phyloP scores from a whole-genome alignment of 1,139 yeast species.

The Yamadazyma oceani region DNA sequence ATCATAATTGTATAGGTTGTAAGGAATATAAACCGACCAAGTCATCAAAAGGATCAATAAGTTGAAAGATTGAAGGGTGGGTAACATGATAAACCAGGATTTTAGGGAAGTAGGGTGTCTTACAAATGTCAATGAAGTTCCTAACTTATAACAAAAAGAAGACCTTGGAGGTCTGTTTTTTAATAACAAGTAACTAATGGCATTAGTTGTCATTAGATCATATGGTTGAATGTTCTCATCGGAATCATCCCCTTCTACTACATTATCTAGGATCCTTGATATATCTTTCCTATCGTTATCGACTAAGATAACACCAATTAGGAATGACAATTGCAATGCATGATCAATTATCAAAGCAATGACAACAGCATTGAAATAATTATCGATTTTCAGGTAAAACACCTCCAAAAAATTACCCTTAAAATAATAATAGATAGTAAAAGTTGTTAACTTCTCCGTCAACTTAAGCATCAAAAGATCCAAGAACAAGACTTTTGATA shows the following conservation, averaged over 20 bases:
- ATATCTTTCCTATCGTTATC: conserved; percentile 67
- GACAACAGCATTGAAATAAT: conserved; percentile 20
- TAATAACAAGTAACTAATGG: conserved; percentile 27
- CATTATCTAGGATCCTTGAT: conserved; percentile 41
- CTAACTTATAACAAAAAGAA: conserved; percentile 29
- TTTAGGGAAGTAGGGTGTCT: conserved; percentile 28
- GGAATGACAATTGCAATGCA: conserved; percentile 58
- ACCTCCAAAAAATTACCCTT: conserved; percentile 21
- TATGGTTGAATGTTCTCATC: conserved; percentile 3
- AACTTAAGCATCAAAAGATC: conserved; percentile 15
- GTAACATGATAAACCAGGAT: conserved; percentile 20
- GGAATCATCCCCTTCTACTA: not conserved
- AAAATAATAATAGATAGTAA: conserved; percentile 17
- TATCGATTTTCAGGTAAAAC: conserved; percentile 19
- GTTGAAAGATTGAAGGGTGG: conserved; percentile 17
- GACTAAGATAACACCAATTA: conserved; percentile 62
- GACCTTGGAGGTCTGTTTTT: conserved; percentile 19
- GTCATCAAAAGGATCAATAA: conserved; percentile 20
- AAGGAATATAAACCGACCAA: conserved; percentile 32
- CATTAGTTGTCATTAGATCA: conserved; percentile 18
- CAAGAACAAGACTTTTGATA: conserved; percentile 19
- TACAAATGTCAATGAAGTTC: conserved; percentile 36
- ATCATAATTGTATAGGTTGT: conserved; percentile 20
- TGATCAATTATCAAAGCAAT: conserved; percentile 55
- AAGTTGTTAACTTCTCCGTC: conserved; percentile 8